Evolutionary conservation across 768 basidiomycete species (phyloP), one percentile per base, ranked within the genome.

Genomic region (Gymnopilus dilepis): DNA sequence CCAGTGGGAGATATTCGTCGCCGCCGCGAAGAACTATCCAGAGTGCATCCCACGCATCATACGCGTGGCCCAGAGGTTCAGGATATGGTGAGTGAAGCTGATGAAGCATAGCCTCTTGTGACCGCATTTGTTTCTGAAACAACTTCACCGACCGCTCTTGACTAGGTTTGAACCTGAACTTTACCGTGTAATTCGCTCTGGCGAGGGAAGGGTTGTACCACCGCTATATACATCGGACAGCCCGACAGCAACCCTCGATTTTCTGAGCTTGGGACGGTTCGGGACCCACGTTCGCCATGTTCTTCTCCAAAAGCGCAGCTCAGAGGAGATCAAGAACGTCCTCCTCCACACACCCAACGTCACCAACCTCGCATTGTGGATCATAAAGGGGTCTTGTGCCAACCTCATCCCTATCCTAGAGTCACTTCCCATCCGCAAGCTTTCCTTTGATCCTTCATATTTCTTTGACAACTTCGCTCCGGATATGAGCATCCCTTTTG

Each of bases 371-470:
- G 61, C 61, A 6, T 6, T 62, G 26, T 62, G 61, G 61, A 62
- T 62, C 43, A 54, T 62, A 21, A 30, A 24, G 12, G 61, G 61
- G 11, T 24, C 50, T 17, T 62, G 61, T 15, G 22, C 38, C 9
- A 13, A 41, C 21, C 61, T 59, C 40, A 37, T 58, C 21, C 34
- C 51, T 15, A 33, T 66, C 54, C 59, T 60, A 22, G 53, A 45
- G 17, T 30, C 8, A 2, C 37, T 56, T 9, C 24, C 47, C 4
- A 51, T 66, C 17, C 53, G 33, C 12, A 52, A 38, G 31, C 58
- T 67, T 19, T 64, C 62, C 22, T 59, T 64, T 33, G 62, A 67
- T 31, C 62, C 63, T 22, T 67, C 60, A 1, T 64, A 56, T 41
- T 62, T 67, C 41, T 62, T 64, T 50, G 48, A 61, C 22, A 55